Base-by-base conservation (phyloP, 1,139 yeast species). In the Scheffersomyces quercinus region DNA sequence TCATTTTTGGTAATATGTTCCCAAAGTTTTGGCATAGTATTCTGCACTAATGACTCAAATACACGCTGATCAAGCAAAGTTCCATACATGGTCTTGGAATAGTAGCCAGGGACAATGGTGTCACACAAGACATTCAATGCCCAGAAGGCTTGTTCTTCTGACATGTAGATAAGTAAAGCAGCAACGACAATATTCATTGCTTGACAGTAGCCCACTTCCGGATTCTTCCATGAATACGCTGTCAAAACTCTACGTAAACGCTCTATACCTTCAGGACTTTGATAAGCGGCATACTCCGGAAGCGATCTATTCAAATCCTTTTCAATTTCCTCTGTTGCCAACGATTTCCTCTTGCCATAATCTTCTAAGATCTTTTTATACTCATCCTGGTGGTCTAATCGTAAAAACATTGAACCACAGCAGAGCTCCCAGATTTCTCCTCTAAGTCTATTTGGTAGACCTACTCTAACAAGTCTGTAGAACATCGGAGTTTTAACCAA, bases 151-250 rank as follows among this genome's bases (percentile, higher is more conserved):
- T 95, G 99, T 52, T 93, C 99, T 63, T 95, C 99, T 7, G 95
- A 86, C 86, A 90, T 91, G 63, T 86, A 91, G 43, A 95, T 93
- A 47, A 95, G 73, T 43, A 95, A 68, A 0, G 97, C 97, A 0
- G 99, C 99, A 1, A 85, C 88, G 6, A 95, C 97, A 45, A 95
- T 95, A 62, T 95, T 95, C 99, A 95, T 95, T 1, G 99, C 99
- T 62, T 95, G 99, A 62, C 99, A 95, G 64, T 95, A 95, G 0
- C 99, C 99, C 16, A 95, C 89, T 41, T 93, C 97, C 0, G 97
- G 97, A 59, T 91, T 90, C 55, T 88, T 88, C 98, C 98, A 93
- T 0, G 97, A 88, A 59, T 90, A 95, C 0, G 97, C 97, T 0
- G 95, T 86, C 49, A 95, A 74, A 0, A 95, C 99, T 46, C 95